Conservation (phyloP, 2,329 filamentous ascomycete species). For the Atkinsonella texensis region DNA sequence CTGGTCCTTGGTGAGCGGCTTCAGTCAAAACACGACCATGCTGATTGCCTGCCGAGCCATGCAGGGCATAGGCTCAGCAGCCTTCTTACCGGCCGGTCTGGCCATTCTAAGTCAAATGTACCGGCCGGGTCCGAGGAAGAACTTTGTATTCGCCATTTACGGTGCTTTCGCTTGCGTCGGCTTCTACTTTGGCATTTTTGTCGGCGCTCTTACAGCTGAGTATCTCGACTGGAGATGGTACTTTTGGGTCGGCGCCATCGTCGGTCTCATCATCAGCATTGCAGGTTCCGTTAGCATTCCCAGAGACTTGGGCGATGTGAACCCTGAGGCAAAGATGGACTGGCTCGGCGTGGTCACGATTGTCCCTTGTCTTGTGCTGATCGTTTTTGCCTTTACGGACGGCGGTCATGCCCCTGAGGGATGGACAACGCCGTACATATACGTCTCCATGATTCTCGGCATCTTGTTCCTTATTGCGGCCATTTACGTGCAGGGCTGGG, state of each 20-base stretch:
- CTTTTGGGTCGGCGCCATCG: conserved; percentile 49
- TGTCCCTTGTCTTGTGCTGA: conserved; percentile 51
- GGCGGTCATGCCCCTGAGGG: conserved; percentile 54
- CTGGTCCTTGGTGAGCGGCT: conserved; percentile 60
- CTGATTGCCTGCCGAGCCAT: conserved; percentile 62
- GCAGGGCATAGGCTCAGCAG: conserved; percentile 61
- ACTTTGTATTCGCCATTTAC: conserved; percentile 50
- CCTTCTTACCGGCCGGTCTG: conserved; percentile 55
- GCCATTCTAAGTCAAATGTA: conserved; percentile 60
- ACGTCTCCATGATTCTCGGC: conserved; percentile 51
- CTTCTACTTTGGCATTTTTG: conserved; percentile 55
- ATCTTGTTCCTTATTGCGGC: conserved; percentile 45
- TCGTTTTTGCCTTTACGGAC: conserved; percentile 66
- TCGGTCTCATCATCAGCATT: conserved; percentile 33
- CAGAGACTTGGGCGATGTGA: conserved; percentile 15
- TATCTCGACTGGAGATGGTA: conserved; percentile 56
- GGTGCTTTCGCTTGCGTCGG: conserved; percentile 46
- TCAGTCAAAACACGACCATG: conserved; percentile 56
- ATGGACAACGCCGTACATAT: conserved; percentile 65
- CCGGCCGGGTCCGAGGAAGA: conserved; percentile 59
- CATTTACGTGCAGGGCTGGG: conserved; percentile 61
- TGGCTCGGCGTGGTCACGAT: conserved; percentile 51
- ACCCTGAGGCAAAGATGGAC: conserved; percentile 43
- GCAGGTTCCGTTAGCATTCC: conserved; percentile 31
- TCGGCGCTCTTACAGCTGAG: conserved; percentile 50